phyloP scores from a whole-genome alignment of 805 yeast genomes.

The Hanseniaspora occidentalis region DNA sequence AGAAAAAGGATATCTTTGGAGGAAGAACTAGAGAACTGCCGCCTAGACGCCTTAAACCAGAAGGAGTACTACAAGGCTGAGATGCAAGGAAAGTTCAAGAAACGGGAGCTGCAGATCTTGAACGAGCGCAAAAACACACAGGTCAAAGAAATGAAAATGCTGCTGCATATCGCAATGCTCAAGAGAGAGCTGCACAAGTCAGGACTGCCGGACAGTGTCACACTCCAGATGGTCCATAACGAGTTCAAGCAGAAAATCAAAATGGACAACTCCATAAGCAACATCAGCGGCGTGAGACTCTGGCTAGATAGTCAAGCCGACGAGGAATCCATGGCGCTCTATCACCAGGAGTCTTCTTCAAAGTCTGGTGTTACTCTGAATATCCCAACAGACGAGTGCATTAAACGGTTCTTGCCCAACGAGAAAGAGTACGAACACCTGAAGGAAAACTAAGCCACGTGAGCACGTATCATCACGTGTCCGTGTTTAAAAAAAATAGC shows the following conservation, averaged over 20 bases:
- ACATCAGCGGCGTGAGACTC: constrained; percentile 40
- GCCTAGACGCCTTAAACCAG: constrained; percentile 23
- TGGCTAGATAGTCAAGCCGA: constrained; percentile 46
- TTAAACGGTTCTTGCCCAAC: constrained; percentile 44
- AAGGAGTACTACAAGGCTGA: constrained; percentile 32
- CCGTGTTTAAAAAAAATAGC: too few species aligned
- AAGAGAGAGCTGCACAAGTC: constrained; percentile 46
- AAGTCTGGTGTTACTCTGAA: too few species aligned
- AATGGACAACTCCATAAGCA: constrained; percentile 42
- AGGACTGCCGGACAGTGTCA: constrained; percentile 43
- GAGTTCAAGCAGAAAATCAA: constrained; percentile 49
- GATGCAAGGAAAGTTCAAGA: constrained; percentile 37
- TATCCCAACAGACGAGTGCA: constrained; percentile 24
- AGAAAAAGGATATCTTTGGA: constrained; percentile 28
- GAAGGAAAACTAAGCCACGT: not conserved
- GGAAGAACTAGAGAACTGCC: constrained; percentile 17
- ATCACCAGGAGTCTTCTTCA: too few species aligned
- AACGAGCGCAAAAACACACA: constrained; percentile 38
- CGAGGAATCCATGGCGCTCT: not conserved
- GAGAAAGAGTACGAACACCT: constrained; percentile 40
- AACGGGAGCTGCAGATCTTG: constrained; percentile 38
- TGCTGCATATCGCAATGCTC: constrained; percentile 52
- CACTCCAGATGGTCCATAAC: constrained; percentile 37
- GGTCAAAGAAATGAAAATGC: constrained; percentile 45
- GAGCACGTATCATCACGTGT: too few species aligned